These are phyloP conservation scores for Neoboletus subvelutipes DNA, from an alignment of 768 basidiomycete species.

Conservation along the genomic window DNA sequence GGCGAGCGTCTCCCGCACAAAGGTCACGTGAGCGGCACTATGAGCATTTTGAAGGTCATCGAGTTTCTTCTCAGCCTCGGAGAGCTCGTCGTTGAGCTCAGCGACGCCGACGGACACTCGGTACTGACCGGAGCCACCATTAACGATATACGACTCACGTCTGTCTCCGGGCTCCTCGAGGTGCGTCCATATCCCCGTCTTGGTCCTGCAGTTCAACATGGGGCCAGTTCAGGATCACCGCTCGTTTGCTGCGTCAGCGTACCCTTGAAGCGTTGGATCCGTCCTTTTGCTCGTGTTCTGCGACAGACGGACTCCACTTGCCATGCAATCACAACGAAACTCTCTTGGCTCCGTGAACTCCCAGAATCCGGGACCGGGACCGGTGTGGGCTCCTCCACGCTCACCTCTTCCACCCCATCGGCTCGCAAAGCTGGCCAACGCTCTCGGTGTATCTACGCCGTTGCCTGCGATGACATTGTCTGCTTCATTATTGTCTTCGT, in stretches of 20 bases:
- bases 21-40: conserved; percentile 21
- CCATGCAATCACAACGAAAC: conserved; percentile 17
- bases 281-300: conserved; percentile 2
- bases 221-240: neutral
- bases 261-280: conserved; percentile 5
- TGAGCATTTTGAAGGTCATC: conserved; percentile 13
- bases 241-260: conserved; percentile 3
- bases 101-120: conserved; percentile 4
- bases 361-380: conserved; percentile 7
- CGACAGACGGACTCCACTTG: neutral
- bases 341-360: conserved; percentile 13
- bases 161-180: conserved; percentile 7
- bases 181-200: conserved; percentile 7
- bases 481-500: conserved; percentile 10
- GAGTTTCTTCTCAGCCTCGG: conserved; percentile 7
- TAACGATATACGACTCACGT: neutral
- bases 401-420: conserved; percentile 73
- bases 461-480: conserved; percentile 48
- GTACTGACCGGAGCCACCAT: neutral
- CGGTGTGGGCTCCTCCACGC: conserved; percentile 61
- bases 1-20: neutral
- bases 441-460: conserved; percentile 77
- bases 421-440: conserved; percentile 82
- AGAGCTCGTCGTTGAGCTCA: conserved; percentile 10
- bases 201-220: neutral